phyloP scores from a whole-genome alignment of 2,329 filamentous ascomycete species.

The Verticillium tricorpus region DNA sequence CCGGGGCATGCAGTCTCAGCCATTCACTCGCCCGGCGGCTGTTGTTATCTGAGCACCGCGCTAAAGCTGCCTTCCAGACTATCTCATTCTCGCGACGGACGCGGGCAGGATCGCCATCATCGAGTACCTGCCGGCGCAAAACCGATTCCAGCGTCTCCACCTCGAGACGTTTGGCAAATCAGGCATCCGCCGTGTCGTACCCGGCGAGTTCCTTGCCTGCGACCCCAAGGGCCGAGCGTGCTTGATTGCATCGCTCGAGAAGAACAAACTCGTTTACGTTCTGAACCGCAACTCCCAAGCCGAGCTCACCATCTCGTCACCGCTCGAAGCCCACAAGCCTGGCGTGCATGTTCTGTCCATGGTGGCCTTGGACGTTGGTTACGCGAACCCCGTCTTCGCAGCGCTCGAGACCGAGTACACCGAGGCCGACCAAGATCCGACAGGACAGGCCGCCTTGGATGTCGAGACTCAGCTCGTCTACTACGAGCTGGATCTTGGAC shows the following conservation, averaged over 20 bases:
- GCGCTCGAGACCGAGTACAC: slow-evolving; percentile 91
- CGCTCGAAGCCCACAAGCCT: slow-evolving; percentile 90
- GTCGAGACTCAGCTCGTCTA: slow-evolving; percentile 90
- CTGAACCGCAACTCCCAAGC: slow-evolving; percentile 93
- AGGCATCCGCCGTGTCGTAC: slow-evolving; percentile 85
- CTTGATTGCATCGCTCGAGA: slow-evolving; percentile 89
- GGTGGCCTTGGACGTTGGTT: slow-evolving; percentile 87
- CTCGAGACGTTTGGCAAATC: slow-evolving; percentile 98
- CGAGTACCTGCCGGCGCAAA: slow-evolving; percentile 83
- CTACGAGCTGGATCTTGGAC: slow-evolving; percentile 92
- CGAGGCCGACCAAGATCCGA: slow-evolving; percentile 85
- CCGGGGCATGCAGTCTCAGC: background rate
- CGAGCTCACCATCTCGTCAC: slow-evolving; percentile 93
- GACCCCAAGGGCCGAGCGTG: slow-evolving; percentile 96
- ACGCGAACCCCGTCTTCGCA: slow-evolving; percentile 95
- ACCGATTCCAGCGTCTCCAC: slow-evolving; percentile 83
- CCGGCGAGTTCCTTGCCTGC: slow-evolving; percentile 91
- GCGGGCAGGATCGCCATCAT: slow-evolving; percentile 92
- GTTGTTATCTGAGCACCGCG: background rate
- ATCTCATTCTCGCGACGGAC: slow-evolving; percentile 91
- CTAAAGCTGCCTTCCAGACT: slow-evolving; percentile 57
- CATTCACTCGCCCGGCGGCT: background rate
- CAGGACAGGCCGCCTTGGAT: slow-evolving; percentile 74
- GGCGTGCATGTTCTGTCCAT: slow-evolving; percentile 87
- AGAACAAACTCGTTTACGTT: slow-evolving; percentile 99